Conservation (phyloP, 2,329 filamentous ascomycete genomes). For the Talaromyces sp. region DNA sequence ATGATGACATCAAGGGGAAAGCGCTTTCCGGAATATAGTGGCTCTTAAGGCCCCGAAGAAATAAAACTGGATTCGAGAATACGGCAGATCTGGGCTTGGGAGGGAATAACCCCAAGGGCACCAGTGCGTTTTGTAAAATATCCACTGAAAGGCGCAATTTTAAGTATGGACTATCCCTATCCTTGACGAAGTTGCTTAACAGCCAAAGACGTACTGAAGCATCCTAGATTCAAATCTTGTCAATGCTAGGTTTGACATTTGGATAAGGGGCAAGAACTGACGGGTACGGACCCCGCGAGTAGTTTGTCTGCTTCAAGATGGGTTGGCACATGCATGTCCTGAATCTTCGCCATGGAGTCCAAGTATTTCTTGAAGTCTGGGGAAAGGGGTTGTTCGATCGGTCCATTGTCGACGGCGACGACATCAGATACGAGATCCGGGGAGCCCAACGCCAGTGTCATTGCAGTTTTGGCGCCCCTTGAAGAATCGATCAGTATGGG, state of each 20-base stretch:
- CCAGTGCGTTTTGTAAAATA: conserved; percentile 6
- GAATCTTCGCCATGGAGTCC: conserved; percentile 7
- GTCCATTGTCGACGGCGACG: conserved; percentile 28
- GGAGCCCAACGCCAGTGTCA: conserved; percentile 23
- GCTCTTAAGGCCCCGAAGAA: conserved; percentile 24
- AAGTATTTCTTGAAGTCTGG: conserved; percentile 53
- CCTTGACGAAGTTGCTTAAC: conserved; percentile 14
- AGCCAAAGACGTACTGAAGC: conserved; percentile 14
- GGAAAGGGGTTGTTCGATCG: conserved; percentile 18
- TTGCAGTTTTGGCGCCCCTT: conserved; percentile 23
- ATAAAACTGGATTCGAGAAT: conserved; percentile 19
- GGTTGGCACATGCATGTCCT: background rate
- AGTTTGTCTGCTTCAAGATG: conserved; percentile 13
- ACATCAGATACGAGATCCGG: conserved; percentile 21
- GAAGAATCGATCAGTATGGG: background rate
- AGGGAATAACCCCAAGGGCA: conserved; percentile 11
- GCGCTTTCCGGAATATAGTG: conserved; percentile 57
- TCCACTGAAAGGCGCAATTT: conserved; percentile 11
- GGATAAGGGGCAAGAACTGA: background rate
- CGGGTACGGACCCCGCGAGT: conserved; percentile 1
- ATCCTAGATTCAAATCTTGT: background rate
- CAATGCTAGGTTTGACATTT: background rate
- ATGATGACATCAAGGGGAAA: conserved; percentile 30
- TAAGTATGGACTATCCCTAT: background rate
- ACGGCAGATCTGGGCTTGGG: conserved; percentile 47